Evolutionary conservation across 164 flowering plant species (phyloP).

Genomic region (Vitis rotundifolia): DNA sequence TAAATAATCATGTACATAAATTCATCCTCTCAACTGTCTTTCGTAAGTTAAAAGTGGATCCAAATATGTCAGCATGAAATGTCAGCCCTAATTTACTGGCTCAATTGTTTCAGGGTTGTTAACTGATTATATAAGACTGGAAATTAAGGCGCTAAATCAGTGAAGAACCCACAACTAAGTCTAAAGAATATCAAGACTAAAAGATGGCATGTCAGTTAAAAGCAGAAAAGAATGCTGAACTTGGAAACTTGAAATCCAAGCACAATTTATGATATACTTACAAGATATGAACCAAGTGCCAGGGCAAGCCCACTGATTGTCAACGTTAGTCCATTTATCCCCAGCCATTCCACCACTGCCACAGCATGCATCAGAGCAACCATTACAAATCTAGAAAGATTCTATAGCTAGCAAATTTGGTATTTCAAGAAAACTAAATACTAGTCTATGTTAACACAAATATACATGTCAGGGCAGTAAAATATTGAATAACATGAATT

Average conservation of each 20-base stretch:
- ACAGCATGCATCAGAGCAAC: background rate
- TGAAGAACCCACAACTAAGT: background rate
- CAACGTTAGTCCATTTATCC: slow-evolving; percentile 48
- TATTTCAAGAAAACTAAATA: too few species aligned
- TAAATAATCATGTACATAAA: background rate
- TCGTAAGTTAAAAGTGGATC: background rate
- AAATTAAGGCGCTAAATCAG: background rate
- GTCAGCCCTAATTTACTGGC: background rate
- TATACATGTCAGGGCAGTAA: too few species aligned
- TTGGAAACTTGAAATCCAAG: too few species aligned
- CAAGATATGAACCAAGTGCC: slow-evolving; percentile 68
- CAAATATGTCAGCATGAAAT: background rate
- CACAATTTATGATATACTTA: slow-evolving; percentile 36
- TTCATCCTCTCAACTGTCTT: background rate
- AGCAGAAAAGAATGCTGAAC: too few species aligned
- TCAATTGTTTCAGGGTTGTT: background rate
- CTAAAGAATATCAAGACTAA: too few species aligned
- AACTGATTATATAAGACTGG: background rate
- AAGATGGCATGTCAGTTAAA: too few species aligned
- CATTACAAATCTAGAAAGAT: background rate
- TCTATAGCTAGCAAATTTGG: too few species aligned
- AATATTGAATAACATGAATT: too few species aligned
- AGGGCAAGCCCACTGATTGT: slow-evolving; percentile 33
- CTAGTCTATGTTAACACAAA: too few species aligned
- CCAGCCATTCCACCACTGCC: slow-evolving; percentile 64